A percentile compares a stretch with the other conserved stretches of the same genome.
Conservation (phyloP, 2,329 filamentous ascomycete genomes). For the Byssoonygena ceratinophila region DNA sequence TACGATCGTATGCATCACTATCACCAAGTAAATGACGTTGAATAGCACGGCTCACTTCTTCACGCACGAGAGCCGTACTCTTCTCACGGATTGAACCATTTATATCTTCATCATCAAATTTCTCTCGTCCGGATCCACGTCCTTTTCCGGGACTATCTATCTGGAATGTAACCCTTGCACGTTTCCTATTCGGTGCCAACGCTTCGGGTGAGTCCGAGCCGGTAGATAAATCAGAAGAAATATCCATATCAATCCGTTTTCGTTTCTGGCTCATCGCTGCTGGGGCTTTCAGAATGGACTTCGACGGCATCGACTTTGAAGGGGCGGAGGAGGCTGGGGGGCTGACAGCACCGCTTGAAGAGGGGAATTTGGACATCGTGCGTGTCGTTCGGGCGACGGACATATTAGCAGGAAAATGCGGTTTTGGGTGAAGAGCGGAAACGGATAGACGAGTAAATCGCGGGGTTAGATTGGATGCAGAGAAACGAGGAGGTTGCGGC, state of each 20-base stretch:
- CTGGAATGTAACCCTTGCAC: constrained; percentile 27
- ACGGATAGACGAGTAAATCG: background rate
- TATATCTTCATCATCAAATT: background rate
- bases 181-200: constrained; percentile 27
- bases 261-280: constrained; percentile 26
- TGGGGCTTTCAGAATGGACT: constrained; percentile 19
- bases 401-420: background rate
- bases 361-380: background rate
- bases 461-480: background rate
- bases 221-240: constrained; percentile 23
- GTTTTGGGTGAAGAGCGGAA: background rate
- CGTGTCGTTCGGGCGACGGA: background rate
- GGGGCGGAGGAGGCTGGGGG: background rate
- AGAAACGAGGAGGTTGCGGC: background rate
- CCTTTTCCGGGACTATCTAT: background rate
- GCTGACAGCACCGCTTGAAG: background rate
- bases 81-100: constrained; percentile 33
- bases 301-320: constrained; percentile 26
- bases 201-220: constrained; percentile 19
- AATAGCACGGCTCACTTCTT: constrained; percentile 51
- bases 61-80: constrained; percentile 47
- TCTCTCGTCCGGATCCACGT: background rate
- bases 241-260: constrained; percentile 29
- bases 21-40: constrained; percentile 44
- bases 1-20: constrained; percentile 46